phyloP scores from a whole-genome alignment of 2,329 filamentous ascomycete species.

The Aspergillus proliferans region DNA sequence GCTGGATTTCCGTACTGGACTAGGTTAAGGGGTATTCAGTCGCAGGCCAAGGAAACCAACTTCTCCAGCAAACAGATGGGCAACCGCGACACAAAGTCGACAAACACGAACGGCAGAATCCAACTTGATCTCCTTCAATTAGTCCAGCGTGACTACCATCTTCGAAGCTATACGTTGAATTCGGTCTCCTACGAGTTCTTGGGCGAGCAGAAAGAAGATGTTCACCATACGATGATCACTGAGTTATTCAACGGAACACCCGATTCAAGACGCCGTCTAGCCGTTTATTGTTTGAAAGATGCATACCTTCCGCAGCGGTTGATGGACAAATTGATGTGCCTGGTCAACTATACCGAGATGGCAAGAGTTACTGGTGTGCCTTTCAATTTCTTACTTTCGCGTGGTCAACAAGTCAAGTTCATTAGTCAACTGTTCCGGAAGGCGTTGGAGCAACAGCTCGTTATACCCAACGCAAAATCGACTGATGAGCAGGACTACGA shows the following conservation, averaged over 20 bases:
- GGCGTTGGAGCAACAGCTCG: conserved; percentile 83
- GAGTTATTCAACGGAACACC: conserved; percentile 95
- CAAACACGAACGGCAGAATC: conserved; percentile 88
- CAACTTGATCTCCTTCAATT: conserved; percentile 93
- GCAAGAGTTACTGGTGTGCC: conserved; percentile 97
- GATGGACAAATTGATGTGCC: conserved; percentile 95
- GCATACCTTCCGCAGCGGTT: conserved; percentile 89
- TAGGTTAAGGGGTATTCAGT: conserved; percentile 64
- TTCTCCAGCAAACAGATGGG: conserved; percentile 99
- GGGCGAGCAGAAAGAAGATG: conserved; percentile 96
- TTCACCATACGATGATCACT: conserved; percentile 98
- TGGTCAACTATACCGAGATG: conserved; percentile 99
- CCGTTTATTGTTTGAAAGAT: conserved; percentile 95
- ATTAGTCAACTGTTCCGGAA: conserved; percentile 96
- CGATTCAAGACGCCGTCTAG: conserved; percentile 82
- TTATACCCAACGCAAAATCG: conserved; percentile 78
- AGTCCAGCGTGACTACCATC: conserved; percentile 87
- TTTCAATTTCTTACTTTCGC: conserved; percentile 86
- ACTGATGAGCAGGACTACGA: conserved; percentile 86
- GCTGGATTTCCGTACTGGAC: conserved; percentile 80
- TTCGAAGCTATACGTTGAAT: conserved; percentile 95
- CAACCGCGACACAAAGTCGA: conserved; percentile 86
- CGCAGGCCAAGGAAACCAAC: conserved; percentile 69
- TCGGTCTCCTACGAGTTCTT: conserved; percentile 93
- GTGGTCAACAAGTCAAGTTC: conserved; percentile 96